Base-by-base conservation (phyloP, 139 green algal genomes). In the Bryopsis sp. region DNA sequence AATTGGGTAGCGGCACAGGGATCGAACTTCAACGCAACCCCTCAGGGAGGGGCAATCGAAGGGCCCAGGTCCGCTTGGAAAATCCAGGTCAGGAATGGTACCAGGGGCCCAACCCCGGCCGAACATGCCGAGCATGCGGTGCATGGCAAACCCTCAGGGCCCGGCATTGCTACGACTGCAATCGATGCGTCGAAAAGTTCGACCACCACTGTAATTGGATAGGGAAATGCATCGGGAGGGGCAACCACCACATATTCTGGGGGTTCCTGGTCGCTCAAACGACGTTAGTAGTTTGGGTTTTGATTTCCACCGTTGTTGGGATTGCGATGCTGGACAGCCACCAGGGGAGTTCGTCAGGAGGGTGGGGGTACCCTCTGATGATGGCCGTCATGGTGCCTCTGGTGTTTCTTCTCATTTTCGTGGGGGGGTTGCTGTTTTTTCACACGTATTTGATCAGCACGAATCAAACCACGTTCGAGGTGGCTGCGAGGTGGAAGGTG, bases 191-290 rank as follows among this genome's bases (percentile, higher is more conserved):
- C 11, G 86, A 96, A 76, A 85, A 85, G 38, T 98, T 98, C 73
- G 93, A 98, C 81, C 93, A 98, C 80, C 92, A 98, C 74, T 98
- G 93, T 77, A 92, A 93, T 31, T 98, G 93, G 93, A 90, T 98
- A 19, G 93, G 93, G 65, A 93, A 81, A 33, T 93, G 85, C 60
- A 84, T 95, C 47, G 90, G 91, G 31, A 58, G 43, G 43, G 79
- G 94, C 66, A 99, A 99, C 84, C 98, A 99, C 82, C 83, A 92
- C 58, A 87, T 83, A 66, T 99, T 98, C 84, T 83, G 97, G 35
- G 36, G 88, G 22, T 99, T 99, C 63, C 75, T 99, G n/a, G 86
- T 86, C 72, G 81, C 74, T 29, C 89, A 86, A 58, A 91, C 87
- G 5, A 19, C 88, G n/a, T 74, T 95, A 63, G 94, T 86, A 77